Evolutionary conservation across 108 stramenopile species (phyloP).

Genomic region (Cyclotella kingstonii): DNA sequence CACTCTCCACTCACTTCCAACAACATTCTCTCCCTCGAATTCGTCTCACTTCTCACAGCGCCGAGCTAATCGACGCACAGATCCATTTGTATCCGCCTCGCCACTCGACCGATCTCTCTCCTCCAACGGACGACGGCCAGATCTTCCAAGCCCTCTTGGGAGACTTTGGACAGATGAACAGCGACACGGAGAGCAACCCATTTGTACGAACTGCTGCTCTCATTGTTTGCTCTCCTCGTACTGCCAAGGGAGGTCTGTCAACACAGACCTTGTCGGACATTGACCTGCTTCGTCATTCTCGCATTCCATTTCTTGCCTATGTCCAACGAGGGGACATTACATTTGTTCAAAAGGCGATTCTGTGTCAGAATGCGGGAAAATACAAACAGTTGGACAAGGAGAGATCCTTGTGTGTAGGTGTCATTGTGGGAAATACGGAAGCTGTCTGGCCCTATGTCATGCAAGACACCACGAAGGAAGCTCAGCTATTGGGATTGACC

Average conservation of each 20-base stretch:
- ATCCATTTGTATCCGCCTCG: conserved; percentile 10
- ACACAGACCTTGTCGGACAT: conserved; percentile 24
- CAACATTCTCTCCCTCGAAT: conserved; percentile 13
- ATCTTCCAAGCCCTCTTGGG: conserved; percentile 26
- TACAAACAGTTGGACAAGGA: not conserved
- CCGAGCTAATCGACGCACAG: conserved; percentile 35
- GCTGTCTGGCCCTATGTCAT: conserved; percentile 82
- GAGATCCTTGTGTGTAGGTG: conserved; percentile 39
- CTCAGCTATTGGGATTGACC: conserved; percentile 31
- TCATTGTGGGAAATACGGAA: conserved; percentile 63
- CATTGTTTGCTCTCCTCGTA: conserved; percentile 35
- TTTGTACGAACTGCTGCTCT: conserved; percentile 10
- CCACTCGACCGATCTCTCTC: conserved; percentile 7
- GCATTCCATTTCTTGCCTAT: conserved; percentile 46
- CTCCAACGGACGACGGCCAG: not conserved
- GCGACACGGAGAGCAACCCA: not conserved
- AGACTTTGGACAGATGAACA: conserved; percentile 22
- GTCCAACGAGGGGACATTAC: conserved; percentile 81
- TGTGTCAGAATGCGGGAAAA: conserved; percentile 65
- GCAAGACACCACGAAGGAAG: conserved; percentile 72
- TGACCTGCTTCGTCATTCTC: conserved; percentile 5
- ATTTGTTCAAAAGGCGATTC: conserved; percentile 70
- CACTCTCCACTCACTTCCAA: conserved; percentile 8
- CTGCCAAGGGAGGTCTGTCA: conserved; percentile 36
- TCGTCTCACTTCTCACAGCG: conserved; percentile 17